These are phyloP conservation scores for Hordeum marinum DNA, from an alignment of 176 grass and related monocot genomes.

Conservation along the genomic window DNA sequence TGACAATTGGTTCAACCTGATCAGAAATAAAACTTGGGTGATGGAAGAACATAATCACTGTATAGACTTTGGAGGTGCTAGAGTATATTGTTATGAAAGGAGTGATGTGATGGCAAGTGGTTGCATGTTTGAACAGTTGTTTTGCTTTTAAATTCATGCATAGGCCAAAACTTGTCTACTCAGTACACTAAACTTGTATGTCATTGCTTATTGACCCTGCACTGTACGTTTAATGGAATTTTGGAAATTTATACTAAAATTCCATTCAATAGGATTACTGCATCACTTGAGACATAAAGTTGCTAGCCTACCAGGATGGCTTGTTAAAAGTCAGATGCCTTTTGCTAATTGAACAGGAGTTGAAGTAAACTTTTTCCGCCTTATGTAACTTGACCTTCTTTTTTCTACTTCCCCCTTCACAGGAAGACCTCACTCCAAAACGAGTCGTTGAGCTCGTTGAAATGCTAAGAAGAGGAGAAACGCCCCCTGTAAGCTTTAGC, in stretches of 20 bases:
- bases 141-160: background rate
- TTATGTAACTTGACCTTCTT: background rate
- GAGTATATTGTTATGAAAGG: background rate
- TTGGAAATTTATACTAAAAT: too few species aligned
- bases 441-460: slow-evolving; percentile 86
- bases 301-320: background rate
- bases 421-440: slow-evolving; percentile 91
- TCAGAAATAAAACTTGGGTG: background rate
- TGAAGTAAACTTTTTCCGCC: background rate
- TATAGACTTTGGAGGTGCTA: background rate
- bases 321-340: background rate
- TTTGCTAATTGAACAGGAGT: background rate
- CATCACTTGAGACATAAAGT: background rate
- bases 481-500: slow-evolving; percentile 59
- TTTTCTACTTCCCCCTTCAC: slow-evolving; percentile 15
- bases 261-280: background rate
- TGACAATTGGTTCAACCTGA: background rate
- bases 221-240: too few species aligned
- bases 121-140: background rate
- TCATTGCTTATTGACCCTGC: too few species aligned
- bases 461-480: slow-evolving; percentile 86
- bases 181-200: background rate
- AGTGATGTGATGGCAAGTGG: background rate
- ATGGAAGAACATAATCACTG: background rate
- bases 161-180: too few species aligned